Conservation (phyloP, 306 rosid species). For the peach (Prunus persica) region DNA sequence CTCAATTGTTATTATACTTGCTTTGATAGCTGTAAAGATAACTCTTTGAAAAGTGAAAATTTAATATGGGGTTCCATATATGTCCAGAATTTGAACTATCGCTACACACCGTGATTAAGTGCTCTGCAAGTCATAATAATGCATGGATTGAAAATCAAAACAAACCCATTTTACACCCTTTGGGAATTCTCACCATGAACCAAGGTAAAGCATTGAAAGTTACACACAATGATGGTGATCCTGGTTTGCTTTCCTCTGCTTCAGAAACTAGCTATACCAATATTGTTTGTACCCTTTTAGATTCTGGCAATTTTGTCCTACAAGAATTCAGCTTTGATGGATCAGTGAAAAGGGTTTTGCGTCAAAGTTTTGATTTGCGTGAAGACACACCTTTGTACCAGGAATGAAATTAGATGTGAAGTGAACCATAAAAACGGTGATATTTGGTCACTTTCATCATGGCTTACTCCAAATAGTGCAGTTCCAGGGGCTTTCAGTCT, state of each 20-base stretch:
- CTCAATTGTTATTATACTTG: no score
- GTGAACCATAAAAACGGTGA: background rate
- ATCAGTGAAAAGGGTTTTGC: background rate
- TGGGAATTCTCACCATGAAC: conserved; percentile 2
- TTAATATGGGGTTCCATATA: background rate
- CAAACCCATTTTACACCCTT: background rate
- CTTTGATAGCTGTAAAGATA: no score
- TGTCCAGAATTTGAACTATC: background rate
- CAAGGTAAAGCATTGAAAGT: conserved; percentile 10
- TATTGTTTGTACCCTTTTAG: background rate
- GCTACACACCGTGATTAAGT: background rate
- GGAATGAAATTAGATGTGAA: conserved; percentile 29
- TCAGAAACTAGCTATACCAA: background rate
- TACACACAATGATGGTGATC: background rate
- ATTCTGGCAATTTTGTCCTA: background rate
- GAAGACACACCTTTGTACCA: background rate
- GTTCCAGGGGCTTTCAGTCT: conserved; percentile 17
- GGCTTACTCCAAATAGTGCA: background rate
- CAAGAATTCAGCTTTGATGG: background rate
- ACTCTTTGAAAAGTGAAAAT: background rate
- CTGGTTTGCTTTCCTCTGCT: background rate
- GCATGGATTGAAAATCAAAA: conserved; percentile 18
- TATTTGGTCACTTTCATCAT: conserved; percentile 13
- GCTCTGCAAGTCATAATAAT: background rate
- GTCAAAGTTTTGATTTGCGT: conserved; percentile 1